Percentiles rank a stretch among this genome's conserved stretches.
These are phyloP conservation scores for Naumovozyma dairenensis DNA, from an alignment of 805 yeast genomes.

Conservation along the genomic window DNA sequence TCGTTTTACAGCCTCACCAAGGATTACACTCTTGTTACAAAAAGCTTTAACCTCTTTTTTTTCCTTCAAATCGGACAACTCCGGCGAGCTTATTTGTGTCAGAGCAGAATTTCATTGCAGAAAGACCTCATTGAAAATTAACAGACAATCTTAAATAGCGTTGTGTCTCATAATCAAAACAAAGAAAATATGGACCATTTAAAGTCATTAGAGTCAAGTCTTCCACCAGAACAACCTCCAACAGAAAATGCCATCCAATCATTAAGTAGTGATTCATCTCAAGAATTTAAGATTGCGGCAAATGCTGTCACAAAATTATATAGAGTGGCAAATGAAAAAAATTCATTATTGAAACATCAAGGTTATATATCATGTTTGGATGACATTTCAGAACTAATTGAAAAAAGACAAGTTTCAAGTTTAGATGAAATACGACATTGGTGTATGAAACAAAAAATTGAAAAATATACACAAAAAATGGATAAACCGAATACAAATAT, in stretches of 20 bases:
- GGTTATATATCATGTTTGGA: slow-evolving; percentile 59
- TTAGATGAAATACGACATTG: slow-evolving; percentile 17
- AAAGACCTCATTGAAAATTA: no score
- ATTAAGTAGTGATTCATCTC: slow-evolving; percentile 44
- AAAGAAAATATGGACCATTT: slow-evolving; percentile 17
- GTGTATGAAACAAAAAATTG: slow-evolving; percentile 19
- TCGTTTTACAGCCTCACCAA: no score
- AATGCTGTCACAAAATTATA: slow-evolving; percentile 62
- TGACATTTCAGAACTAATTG: slow-evolving; percentile 38
- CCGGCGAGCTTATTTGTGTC: no score
- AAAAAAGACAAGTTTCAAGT: slow-evolving; percentile 5
- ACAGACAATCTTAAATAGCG: no score
- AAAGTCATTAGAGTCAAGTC: slow-evolving; percentile 15
- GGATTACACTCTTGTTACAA: no score
- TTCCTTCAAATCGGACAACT: no score
- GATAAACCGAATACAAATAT: slow-evolving; percentile 1
- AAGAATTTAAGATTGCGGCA: slow-evolving; percentile 64
- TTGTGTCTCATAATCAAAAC: no score
- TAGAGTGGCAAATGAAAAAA: slow-evolving; percentile 47
- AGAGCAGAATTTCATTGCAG: no score
- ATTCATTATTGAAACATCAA: slow-evolving; percentile 38
- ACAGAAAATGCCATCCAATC: slow-evolving; percentile 20
- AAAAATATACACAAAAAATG: slow-evolving; percentile 6
- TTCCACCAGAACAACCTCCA: slow-evolving; percentile 27
- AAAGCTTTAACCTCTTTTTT: no score